A percentile compares a stretch with the other conserved stretches of the same genome.
Conservation (phyloP, 352 stramenopile genomes). For the Pythium diclinum region DNA sequence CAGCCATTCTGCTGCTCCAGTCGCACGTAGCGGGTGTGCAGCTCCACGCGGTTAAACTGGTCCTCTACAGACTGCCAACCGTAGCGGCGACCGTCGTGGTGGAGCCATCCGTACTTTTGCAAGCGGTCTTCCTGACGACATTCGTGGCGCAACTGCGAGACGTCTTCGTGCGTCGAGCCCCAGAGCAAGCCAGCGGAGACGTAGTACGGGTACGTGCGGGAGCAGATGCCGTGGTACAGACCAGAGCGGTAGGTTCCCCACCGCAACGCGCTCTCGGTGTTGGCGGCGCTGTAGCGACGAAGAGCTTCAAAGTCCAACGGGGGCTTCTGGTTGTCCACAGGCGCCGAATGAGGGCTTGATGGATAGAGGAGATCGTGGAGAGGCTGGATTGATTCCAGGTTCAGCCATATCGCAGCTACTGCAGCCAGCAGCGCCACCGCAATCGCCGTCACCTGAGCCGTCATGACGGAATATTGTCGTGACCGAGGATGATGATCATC, state of each 20-base stretch:
- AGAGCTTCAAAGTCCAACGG: conserved; percentile 37
- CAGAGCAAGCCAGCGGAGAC: conserved; percentile 76
- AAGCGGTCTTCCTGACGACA: conserved; percentile 76
- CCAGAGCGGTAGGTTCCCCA: conserved; percentile 80
- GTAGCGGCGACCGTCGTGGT: conserved; percentile 67
- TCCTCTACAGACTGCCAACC: conserved; percentile 64
- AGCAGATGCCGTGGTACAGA: conserved; percentile 78
- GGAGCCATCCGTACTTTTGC: conserved; percentile 76
- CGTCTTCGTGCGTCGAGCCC: conserved; percentile 60
- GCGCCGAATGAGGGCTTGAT: neutral
- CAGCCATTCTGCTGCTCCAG: conserved; percentile 37
- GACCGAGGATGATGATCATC: neutral
- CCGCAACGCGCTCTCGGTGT: conserved; percentile 37
- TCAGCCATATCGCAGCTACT: conserved; percentile 15
- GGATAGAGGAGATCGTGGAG: neutral
- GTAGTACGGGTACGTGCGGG: conserved; percentile 55
- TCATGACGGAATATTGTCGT: neutral
- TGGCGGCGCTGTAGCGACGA: conserved; percentile 31
- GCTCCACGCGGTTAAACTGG: conserved; percentile 65
- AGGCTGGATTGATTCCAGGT: conserved; percentile 6
- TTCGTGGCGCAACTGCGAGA: conserved; percentile 70
- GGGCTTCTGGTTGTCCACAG: neutral
- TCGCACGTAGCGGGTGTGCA: conserved; percentile 65
- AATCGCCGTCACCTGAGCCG: conserved; percentile 1
- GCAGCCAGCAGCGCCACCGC: conserved; percentile 15